Evolutionary conservation across 2,329 filamentous ascomycete species (phyloP).

Genomic region (Lasiodiplodia hormozganensis): DNA sequence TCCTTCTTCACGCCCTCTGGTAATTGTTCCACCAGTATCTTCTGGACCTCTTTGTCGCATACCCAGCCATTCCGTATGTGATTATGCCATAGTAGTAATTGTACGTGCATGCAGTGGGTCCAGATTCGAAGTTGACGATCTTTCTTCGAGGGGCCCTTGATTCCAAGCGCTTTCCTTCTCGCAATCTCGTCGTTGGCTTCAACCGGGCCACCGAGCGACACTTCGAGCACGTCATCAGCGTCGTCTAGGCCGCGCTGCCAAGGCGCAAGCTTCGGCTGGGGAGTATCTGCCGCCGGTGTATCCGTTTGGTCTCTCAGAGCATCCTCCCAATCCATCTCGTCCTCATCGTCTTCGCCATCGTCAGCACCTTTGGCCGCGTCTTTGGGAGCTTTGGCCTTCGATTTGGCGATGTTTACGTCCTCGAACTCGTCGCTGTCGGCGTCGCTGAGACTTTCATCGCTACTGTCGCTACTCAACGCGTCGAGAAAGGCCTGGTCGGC

Average conservation of each 20-base stretch:
- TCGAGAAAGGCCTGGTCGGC: slow-evolving; percentile 28
- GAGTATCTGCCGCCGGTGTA: slow-evolving; percentile 21
- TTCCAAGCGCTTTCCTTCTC: slow-evolving; percentile 61
- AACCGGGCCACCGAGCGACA: slow-evolving; percentile 25
- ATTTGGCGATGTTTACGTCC: background rate
- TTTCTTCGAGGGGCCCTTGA: slow-evolving; percentile 85
- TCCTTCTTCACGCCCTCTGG: slow-evolving; percentile 45
- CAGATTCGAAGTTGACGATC: slow-evolving; percentile 78
- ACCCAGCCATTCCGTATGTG: slow-evolving; percentile 61
- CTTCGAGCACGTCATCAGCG: slow-evolving; percentile 37
- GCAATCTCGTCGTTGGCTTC: slow-evolving; percentile 28
- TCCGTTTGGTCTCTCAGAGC: slow-evolving; percentile 44
- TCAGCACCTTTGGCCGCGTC: slow-evolving; percentile 11
- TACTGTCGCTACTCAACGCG: slow-evolving; percentile 11
- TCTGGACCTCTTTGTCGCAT: slow-evolving; percentile 44
- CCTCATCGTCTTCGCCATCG: slow-evolving; percentile 30
- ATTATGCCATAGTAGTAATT: slow-evolving; percentile 89
- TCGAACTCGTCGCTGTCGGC: slow-evolving; percentile 26
- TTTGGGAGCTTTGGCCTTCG: background rate
- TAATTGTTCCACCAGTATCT: slow-evolving; percentile 40
- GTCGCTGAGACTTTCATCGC: slow-evolving; percentile 4
- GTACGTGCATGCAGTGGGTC: slow-evolving; percentile 89
- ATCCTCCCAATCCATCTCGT: slow-evolving; percentile 49
- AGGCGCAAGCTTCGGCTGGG: background rate
- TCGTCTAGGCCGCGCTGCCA: slow-evolving; percentile 25